Conservation (phyloP, 2,329 filamentous ascomycete genomes). For the Pleurostoma richardsiae region DNA sequence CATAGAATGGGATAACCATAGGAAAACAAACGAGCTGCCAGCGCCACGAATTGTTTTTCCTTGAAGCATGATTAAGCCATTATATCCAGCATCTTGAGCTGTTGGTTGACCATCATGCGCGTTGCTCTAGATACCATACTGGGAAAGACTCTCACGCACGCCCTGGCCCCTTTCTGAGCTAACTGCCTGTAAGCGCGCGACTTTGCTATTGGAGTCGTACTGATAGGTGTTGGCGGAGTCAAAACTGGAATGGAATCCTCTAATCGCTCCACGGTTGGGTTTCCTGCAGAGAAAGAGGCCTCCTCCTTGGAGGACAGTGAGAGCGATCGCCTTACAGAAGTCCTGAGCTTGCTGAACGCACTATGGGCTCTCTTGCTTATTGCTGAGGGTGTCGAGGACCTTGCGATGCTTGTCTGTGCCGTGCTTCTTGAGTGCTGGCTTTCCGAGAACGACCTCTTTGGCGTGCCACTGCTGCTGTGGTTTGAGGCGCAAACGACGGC, state of each 20-base stretch:
- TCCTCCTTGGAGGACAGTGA: not conserved
- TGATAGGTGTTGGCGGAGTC: not conserved
- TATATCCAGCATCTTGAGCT: not conserved
- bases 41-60: no score
- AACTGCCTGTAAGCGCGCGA: not conserved
- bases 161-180: not conserved
- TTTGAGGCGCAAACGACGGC: not conserved
- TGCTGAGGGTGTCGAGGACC: not conserved
- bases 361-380: not conserved
- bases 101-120: not conserved
- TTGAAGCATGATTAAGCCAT: no score
- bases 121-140: not conserved
- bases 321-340: not conserved
- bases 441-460: not conserved
- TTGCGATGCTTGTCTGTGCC: not conserved
- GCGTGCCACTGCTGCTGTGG: not conserved
- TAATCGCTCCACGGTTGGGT: not conserved
- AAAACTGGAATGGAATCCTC: not conserved
- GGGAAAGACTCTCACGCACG: not conserved
- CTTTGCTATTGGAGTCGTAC: not conserved
- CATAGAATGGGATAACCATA: no score
- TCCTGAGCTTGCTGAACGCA: not conserved
- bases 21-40: no score
- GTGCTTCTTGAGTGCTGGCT: not conserved
- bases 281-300: not conserved